Base-by-base conservation (phyloP, 345 rosid genomes). In the Ricinus communis region DNA sequence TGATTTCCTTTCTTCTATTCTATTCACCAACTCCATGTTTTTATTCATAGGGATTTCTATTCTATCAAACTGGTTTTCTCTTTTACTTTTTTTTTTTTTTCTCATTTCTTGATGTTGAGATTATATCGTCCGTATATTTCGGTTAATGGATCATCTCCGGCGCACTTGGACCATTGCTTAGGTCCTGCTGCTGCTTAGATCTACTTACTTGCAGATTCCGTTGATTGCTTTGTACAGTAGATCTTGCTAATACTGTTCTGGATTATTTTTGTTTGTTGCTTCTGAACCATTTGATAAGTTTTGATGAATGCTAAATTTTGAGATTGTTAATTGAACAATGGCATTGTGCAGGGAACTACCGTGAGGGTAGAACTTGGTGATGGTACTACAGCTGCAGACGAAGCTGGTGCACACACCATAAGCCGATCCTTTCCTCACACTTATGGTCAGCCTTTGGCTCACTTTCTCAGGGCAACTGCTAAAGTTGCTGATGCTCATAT, bases 351-450 rank as follows among this genome's bases (percentile, higher is more conserved):
- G 99, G 99, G 99, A 58, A 90, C 93, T 46, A 83, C 93, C n/a
- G 99, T 95, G 31, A 90, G 99, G 73, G 98, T 95, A 6, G 98
- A 93, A 81, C 80, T 88, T 80, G 99, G 99, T 38, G 99, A 95
- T 82, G 76, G 82, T 57, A 86, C 96, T 22, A 85, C 85, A 41
- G 82, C 88, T 50, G 74, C 87, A 1, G 99, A 92, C 56, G 84
- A 89, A 40, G 57, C 88, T 62, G 97, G 82, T 81, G 85, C 85
- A 31, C 90, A 89, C 53, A 82, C 82, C 83, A 81, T 92, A 28
- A 74, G 80, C 40, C 82, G 96, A 30, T 80, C 84, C 73, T 95
- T 90, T 79, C 93, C 99, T 0, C 90, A 78, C 84, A 92, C 97
- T 69, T 89, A 83, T 47, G 92, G 93, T 66, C 97, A 89, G 76